Evolutionary conservation across 345 rosid genomes (phyloP).

Genomic region (Pistacia vera): DNA sequence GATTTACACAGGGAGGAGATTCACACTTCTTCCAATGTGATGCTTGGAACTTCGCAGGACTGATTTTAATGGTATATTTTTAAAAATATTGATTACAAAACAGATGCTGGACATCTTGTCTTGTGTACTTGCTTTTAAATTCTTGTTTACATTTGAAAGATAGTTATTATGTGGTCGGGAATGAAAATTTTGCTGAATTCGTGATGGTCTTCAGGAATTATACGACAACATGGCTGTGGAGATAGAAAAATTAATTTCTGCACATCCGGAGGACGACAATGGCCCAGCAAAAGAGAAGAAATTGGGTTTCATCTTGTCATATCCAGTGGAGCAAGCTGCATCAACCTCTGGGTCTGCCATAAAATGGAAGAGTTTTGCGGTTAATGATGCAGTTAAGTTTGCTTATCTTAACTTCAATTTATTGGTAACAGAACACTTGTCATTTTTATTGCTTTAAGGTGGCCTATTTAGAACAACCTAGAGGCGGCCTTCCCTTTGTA

Average conservation of each 20-base stretch:
- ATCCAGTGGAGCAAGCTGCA: slow-evolving; percentile 36
- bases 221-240: slow-evolving; percentile 49
- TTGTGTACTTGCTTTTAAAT: no score
- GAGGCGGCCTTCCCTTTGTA: not conserved
- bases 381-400: slow-evolving; percentile 41
- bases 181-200: no score
- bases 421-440: not conserved
- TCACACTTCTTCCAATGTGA: slow-evolving; percentile 41
- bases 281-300: slow-evolving; percentile 24
- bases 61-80: not conserved
- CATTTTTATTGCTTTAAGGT: not conserved
- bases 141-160: no score
- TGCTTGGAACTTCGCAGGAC: slow-evolving; percentile 46
- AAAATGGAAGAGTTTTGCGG: slow-evolving; percentile 45
- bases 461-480: not conserved
- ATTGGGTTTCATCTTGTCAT: slow-evolving; percentile 53
- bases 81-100: no score
- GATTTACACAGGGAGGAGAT: slow-evolving; percentile 53
- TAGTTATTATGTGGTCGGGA: no score
- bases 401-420: not conserved
- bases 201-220: slow-evolving; percentile 31
- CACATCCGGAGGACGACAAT: slow-evolving; percentile 29
- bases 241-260: slow-evolving; percentile 44
- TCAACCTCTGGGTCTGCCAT: slow-evolving; percentile 37
- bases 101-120: no score